Percentiles rank a stretch among this genome's conserved stretches.
Evolutionary conservation across 768 basidiomycete species (phyloP).

Genomic region (Bullera alba): DNA sequence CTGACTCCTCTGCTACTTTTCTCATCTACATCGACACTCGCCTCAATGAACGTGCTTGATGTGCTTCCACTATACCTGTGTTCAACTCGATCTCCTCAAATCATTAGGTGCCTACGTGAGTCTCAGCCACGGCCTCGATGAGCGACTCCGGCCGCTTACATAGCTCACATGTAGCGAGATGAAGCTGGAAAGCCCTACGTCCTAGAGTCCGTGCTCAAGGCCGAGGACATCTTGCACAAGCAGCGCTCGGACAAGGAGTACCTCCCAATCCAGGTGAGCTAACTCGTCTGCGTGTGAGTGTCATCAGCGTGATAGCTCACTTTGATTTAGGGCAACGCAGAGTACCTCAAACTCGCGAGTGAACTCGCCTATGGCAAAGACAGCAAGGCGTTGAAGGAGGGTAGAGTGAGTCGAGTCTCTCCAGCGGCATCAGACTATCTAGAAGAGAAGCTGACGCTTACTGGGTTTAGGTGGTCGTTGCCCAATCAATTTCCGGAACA

Average conservation of each 20-base stretch:
- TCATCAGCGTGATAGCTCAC: neutral
- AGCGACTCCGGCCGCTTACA: neutral
- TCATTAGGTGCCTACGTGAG: slow-evolving; percentile 38
- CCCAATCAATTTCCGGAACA: slow-evolving; percentile 95
- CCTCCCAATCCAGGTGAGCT: slow-evolving; percentile 67
- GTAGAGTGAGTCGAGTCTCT: slow-evolving; percentile 50
- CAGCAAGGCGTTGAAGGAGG: slow-evolving; percentile 61
- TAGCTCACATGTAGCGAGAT: slow-evolving; percentile 54
- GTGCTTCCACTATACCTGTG: slow-evolving; percentile 9
- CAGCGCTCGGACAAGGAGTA: slow-evolving; percentile 86
- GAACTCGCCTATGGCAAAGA: slow-evolving; percentile 81
- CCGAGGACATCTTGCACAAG: slow-evolving; percentile 55
- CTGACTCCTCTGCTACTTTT: neutral
- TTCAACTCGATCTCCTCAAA: neutral
- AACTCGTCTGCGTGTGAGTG: neutral
- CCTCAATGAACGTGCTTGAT: too few relatives aligned
- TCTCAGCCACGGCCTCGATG: neutral
- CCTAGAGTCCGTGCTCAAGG: slow-evolving; percentile 81
- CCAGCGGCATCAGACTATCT: neutral
- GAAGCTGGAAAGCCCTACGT: slow-evolving; percentile 92
- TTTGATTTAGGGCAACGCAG: slow-evolving; percentile 55
- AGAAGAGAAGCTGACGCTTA: neutral
- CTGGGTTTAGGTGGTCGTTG: slow-evolving; percentile 63
- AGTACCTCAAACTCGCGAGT: slow-evolving; percentile 75
- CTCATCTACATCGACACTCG: neutral